Conservation (phyloP, 2,329 filamentous ascomycete genomes). For the Paracoccidioides brasiliensis region DNA sequence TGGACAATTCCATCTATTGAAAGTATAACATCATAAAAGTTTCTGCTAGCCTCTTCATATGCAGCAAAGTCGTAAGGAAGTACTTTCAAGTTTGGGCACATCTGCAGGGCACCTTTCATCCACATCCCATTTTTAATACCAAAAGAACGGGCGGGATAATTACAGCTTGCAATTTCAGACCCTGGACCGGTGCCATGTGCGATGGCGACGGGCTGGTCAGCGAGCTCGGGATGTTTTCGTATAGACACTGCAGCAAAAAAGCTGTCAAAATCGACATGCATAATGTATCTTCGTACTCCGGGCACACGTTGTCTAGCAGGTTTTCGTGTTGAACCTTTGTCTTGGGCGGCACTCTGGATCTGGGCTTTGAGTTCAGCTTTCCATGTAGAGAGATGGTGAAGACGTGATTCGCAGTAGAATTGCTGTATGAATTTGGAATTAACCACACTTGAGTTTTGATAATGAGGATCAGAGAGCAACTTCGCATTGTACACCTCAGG, state of each 20-base stretch:
- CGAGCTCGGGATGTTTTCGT: constrained; percentile 61
- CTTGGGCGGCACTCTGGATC: constrained; percentile 65
- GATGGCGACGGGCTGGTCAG: constrained; percentile 71
- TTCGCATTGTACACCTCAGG: constrained; percentile 87
- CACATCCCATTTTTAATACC: constrained; percentile 98
- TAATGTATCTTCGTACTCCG: constrained; percentile 63
- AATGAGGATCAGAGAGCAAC: constrained; percentile 68
- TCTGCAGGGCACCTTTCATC: constrained; percentile 80
- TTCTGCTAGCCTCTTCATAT: constrained; percentile 79
- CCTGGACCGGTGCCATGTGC: constrained; percentile 75
- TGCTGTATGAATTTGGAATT: constrained; percentile 91
- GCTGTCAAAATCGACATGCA: constrained; percentile 96
- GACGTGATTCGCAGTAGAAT: constrained; percentile 84
- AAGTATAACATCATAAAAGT: constrained; percentile 78
- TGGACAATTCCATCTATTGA: constrained; percentile 72
- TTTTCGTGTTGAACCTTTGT: constrained; percentile 42
- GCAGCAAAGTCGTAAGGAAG: constrained; percentile 91
- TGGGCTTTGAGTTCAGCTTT: constrained; percentile 86
- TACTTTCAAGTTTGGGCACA: constrained; percentile 76
- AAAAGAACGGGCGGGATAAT: constrained; percentile 75
- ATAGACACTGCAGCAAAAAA: constrained; percentile 93
- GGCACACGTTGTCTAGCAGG: constrained; percentile 42
- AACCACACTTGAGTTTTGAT: constrained; percentile 78
- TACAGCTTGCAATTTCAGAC: constrained; percentile 95
- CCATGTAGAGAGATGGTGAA: constrained; percentile 94